Conservation (phyloP, 306 rosid genomes). For the Calophaca sinica region DNA sequence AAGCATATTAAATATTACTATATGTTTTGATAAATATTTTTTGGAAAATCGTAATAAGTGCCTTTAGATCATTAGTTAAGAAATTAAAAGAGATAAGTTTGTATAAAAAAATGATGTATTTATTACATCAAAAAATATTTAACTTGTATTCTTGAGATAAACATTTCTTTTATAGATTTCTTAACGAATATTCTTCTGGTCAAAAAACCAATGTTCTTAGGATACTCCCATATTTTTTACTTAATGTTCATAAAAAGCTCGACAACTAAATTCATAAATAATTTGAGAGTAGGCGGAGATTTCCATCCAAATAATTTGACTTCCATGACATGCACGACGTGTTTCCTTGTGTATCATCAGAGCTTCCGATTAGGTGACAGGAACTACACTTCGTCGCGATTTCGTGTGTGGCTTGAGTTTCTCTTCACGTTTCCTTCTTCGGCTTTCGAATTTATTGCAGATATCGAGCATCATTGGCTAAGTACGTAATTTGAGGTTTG, state of each 20-base stretch:
- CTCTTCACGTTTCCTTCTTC: conserved; percentile 11
- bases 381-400: conserved; percentile 10
- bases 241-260: background rate
- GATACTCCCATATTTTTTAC: too few species aligned
- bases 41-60: too few species aligned
- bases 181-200: too few species aligned
- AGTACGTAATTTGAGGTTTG: background rate
- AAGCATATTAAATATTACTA: too few species aligned
- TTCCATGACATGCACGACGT: conserved; percentile 31
- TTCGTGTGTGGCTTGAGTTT: conserved; percentile 42
- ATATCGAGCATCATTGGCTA: background rate
- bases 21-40: too few species aligned
- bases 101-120: too few species aligned
- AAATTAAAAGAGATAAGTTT: too few species aligned
- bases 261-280: background rate
- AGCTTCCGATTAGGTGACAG: background rate
- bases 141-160: too few species aligned
- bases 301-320: background rate
- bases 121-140: too few species aligned
- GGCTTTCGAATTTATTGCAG: background rate
- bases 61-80: too few species aligned
- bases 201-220: too few species aligned
- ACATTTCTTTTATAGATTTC: too few species aligned
- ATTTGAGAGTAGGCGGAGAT: conserved; percentile 15
- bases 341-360: conserved; percentile 1